phyloP scores from a whole-genome alignment of 1,284 basidiomycete species.

The Cryptococcus depauperatus region DNA sequence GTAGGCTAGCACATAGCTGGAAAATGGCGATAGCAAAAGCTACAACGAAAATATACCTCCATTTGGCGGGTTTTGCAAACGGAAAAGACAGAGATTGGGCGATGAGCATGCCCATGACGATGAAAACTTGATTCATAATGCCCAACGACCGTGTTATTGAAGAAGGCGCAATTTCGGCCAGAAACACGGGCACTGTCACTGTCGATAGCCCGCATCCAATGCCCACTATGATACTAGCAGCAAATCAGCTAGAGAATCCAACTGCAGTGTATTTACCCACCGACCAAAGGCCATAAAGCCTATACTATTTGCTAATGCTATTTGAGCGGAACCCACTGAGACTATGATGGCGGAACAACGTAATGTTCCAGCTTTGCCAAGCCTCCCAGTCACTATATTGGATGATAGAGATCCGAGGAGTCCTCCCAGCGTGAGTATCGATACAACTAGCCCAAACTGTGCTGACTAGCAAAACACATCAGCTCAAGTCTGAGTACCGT shows the following conservation, averaged over 20 bases:
- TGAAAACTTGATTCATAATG: slow-evolving; percentile 46
- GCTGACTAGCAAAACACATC: slow-evolving; percentile 12
- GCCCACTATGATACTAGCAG: slow-evolving; percentile 38
- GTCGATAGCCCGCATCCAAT: slow-evolving; percentile 46
- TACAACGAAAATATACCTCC: slow-evolving; percentile 42
- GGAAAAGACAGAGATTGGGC: slow-evolving; percentile 44
- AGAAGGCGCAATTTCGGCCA: slow-evolving; percentile 45
- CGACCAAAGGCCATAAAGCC: slow-evolving; percentile 23
- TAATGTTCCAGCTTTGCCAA: slow-evolving; percentile 25
- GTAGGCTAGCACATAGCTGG: slow-evolving; percentile 37
- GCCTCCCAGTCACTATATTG: slow-evolving; percentile 12
- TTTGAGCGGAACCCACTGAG: slow-evolving; percentile 19
- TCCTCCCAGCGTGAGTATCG: slow-evolving; percentile 48
- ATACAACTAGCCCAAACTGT: slow-evolving; percentile 43
- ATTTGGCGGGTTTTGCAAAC: slow-evolving; percentile 24
- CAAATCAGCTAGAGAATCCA: background rate
- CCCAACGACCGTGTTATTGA: slow-evolving; percentile 42
- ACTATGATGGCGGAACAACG: slow-evolving; percentile 18
- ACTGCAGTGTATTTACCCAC: too few relatives aligned
- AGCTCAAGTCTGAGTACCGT: background rate
- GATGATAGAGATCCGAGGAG: slow-evolving; percentile 35
- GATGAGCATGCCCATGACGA: slow-evolving; percentile 41
- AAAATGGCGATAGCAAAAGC: slow-evolving; percentile 28
- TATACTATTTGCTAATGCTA: slow-evolving; percentile 20
- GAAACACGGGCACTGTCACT: slow-evolving; percentile 45